phyloP scores from a whole-genome alignment of 2,329 filamentous ascomycete species.

The Didymella exigua region DNA sequence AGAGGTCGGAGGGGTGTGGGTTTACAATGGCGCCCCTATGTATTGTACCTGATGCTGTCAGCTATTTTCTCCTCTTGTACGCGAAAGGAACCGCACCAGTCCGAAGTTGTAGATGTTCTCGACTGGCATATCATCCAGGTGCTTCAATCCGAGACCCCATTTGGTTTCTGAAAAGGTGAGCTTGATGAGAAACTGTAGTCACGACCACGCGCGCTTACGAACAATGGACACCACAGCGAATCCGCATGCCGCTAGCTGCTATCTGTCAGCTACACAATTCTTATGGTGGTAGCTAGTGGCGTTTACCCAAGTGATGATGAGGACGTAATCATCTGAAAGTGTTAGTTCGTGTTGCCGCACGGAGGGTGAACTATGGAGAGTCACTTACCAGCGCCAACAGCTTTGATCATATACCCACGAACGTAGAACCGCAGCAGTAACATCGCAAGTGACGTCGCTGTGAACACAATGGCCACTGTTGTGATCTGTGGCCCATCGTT shows the following conservation, averaged over 20 bases:
- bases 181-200: not conserved
- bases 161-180: conserved; percentile 14
- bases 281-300: not conserved
- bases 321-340: conserved; percentile 17
- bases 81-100: conserved; percentile 2
- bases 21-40: conserved; percentile 25
- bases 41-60: conserved; percentile 22
- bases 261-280: not conserved
- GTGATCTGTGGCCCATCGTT: conserved; percentile 16
- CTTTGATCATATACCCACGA: conserved; percentile 19
- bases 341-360: not conserved
- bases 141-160: conserved; percentile 21
- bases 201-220: conserved; percentile 6
- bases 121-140: conserved; percentile 16
- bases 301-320: conserved; percentile 20
- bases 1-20: not conserved
- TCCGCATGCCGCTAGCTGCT: conserved; percentile 18
- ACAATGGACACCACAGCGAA: conserved; percentile 19
- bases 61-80: no score
- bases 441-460: conserved; percentile 8
- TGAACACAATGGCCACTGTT: conserved; percentile 12
- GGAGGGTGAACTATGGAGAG: not conserved
- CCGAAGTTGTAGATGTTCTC: conserved; percentile 24
- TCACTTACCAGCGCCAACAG: conserved; percentile 19
- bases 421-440: conserved; percentile 21